A percentile compares a stretch with the other conserved stretches of the same genome.
Evolutionary conservation across 148 eudicot species (phyloP).

Genomic region (Silene latifolia): DNA sequence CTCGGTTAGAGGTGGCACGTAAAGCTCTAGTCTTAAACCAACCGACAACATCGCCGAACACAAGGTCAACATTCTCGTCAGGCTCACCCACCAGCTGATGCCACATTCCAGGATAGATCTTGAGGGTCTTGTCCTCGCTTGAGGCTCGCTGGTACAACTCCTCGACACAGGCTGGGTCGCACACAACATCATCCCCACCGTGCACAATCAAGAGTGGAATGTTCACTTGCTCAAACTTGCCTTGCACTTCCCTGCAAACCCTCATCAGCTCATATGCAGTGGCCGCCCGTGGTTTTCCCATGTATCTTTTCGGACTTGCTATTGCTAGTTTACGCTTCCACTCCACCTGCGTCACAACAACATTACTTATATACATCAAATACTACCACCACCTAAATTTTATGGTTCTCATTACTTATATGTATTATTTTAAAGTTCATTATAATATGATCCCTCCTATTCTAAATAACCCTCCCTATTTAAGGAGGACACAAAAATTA

Average conservation of each 20-base stretch:
- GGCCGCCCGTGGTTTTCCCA: constrained; percentile 75
- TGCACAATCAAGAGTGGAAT: constrained; percentile 70
- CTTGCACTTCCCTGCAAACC: constrained; percentile 70
- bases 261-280: constrained; percentile 81
- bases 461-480: no score
- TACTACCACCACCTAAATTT: no score
- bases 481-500: no score
- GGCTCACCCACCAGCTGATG: constrained; percentile 89
- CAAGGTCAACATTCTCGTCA: constrained; percentile 64
- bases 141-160: constrained; percentile 60
- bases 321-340: constrained; percentile 88
- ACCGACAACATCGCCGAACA: constrained; percentile 74
- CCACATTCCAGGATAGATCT: constrained; percentile 84
- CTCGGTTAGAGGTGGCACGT: constrained; percentile 13
- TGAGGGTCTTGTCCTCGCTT: constrained; percentile 77
- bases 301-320: constrained; percentile 63
- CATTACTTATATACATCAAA: not conserved
- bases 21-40: constrained; percentile 72
- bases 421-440: no score
- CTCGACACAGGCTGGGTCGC: constrained; percentile 84
- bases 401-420: no score
- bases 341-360: constrained; percentile 37
- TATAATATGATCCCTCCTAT: no score
- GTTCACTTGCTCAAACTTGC: constrained; percentile 54
- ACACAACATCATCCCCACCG: constrained; percentile 70